Conservation (phyloP, 2,329 filamentous ascomycete genomes). For the Furcasterigmium furcatum region DNA sequence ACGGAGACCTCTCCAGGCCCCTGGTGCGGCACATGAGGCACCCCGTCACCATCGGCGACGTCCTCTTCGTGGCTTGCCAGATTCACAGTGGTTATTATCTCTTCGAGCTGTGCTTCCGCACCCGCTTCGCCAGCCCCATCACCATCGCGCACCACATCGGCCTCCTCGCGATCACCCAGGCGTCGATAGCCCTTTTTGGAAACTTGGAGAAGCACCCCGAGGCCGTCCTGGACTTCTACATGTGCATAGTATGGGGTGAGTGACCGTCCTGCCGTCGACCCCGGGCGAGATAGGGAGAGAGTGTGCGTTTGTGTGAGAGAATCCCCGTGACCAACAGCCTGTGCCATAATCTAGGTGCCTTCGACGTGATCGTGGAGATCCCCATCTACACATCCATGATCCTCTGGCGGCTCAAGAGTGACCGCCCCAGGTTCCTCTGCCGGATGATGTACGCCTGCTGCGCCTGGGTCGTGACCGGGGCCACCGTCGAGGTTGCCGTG, state of each 20-base stretch:
- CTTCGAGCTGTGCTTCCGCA: slow-evolving; percentile 13
- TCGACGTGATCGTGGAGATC: slow-evolving; percentile 9
- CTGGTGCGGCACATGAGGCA: background rate
- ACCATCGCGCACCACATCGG: slow-evolving; percentile 8
- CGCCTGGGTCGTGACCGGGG: slow-evolving; percentile 5
- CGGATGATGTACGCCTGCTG: slow-evolving; percentile 5
- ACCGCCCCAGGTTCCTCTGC: slow-evolving; percentile 4
- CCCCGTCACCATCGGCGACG: slow-evolving; percentile 5
- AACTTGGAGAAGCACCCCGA: slow-evolving; percentile 4
- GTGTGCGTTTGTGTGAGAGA: background rate
- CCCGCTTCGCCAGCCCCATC: slow-evolving; percentile 11
- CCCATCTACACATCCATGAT: slow-evolving; percentile 11
- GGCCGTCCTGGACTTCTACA: slow-evolving; percentile 11
- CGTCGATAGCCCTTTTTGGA: slow-evolving; percentile 8
- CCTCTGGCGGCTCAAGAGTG: slow-evolving; percentile 7
- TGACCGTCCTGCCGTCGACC: background rate
- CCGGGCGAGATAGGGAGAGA: too few relatives aligned
- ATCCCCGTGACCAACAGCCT: too few relatives aligned
- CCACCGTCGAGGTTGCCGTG: slow-evolving; percentile 5
- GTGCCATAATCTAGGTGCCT: too few relatives aligned
- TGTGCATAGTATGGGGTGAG: slow-evolving; percentile 13
- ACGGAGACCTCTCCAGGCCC: slow-evolving; percentile 3
- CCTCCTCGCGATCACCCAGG: slow-evolving; percentile 8
- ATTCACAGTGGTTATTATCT: slow-evolving; percentile 14
- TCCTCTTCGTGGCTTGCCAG: slow-evolving; percentile 10